Percentiles rank a stretch among this genome's conserved stretches.
Conservation (phyloP, 1,284 basidiomycete species). For the Malassezia vespertilionis region DNA sequence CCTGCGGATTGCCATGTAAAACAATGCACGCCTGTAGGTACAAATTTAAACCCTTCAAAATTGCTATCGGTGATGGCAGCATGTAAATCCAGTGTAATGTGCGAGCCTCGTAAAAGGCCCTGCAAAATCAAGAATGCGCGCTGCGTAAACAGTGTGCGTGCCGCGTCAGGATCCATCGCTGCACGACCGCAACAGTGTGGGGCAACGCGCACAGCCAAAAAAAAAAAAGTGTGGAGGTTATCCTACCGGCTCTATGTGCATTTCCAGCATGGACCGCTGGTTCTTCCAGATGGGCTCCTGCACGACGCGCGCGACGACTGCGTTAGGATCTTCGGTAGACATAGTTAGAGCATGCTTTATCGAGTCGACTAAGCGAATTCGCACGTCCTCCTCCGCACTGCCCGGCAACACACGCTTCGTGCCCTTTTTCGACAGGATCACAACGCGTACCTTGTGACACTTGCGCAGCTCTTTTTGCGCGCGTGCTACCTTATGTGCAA, state of each 20-base stretch:
- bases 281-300: slow-evolving; percentile 9
- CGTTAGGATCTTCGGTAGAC: background rate
- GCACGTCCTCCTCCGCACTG: slow-evolving; percentile 6
- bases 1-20: slow-evolving; percentile 10
- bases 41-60: slow-evolving; percentile 17
- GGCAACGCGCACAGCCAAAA: no score
- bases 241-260: slow-evolving; percentile 3
- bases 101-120: slow-evolving; percentile 7
- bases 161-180: background rate
- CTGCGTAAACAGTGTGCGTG: background rate
- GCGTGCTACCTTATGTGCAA: slow-evolving; percentile 28
- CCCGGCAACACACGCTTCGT: slow-evolving; percentile 10
- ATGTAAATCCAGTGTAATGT: slow-evolving; percentile 5
- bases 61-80: slow-evolving; percentile 2
- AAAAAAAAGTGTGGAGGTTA: slow-evolving; percentile 2
- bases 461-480: slow-evolving; percentile 23
- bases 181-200: no score
- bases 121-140: slow-evolving; percentile 5
- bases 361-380: background rate
- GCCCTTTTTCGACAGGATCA: slow-evolving; percentile 19
- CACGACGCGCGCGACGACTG: background rate
- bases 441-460: slow-evolving; percentile 8
- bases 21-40: slow-evolving; percentile 14
- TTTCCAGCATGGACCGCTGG: slow-evolving; percentile 4
- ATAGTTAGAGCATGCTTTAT: background rate